Conservation (phyloP, 305 asterid species). For the Rubia tinctorum region DNA sequence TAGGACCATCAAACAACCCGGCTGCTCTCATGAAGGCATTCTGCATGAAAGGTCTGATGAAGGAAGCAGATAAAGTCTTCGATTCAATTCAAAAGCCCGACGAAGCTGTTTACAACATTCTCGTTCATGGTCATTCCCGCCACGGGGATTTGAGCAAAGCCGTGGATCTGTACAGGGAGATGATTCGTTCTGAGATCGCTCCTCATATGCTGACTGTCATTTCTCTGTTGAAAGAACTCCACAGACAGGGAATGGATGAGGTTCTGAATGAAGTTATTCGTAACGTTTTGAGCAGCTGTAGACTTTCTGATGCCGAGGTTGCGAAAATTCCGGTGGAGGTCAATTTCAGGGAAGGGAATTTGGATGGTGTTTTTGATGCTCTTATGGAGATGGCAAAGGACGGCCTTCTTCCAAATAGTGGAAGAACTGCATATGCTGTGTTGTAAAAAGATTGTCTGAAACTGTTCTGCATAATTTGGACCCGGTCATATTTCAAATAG, state of each 20-base stretch:
- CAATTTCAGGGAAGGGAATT: slow-evolving; percentile 75
- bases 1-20: slow-evolving; percentile 41
- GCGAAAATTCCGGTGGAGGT: slow-evolving; percentile 68
- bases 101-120: slow-evolving; percentile 59
- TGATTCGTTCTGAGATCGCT: slow-evolving; percentile 43
- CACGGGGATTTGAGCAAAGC: slow-evolving; percentile 56
- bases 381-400: slow-evolving; percentile 77
- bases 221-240: slow-evolving; percentile 61
- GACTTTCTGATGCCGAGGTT: slow-evolving; percentile 57
- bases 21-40: slow-evolving; percentile 72
- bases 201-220: slow-evolving; percentile 69
- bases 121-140: slow-evolving; percentile 78
- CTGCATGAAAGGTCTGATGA: slow-evolving; percentile 88
- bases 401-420: slow-evolving; percentile 79
- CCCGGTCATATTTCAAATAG: neutral
- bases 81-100: slow-evolving; percentile 55
- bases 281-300: slow-evolving; percentile 56
- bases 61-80: slow-evolving; percentile 69
- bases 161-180: slow-evolving; percentile 51
- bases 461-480: neutral
- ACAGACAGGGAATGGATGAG: slow-evolving; percentile 50
- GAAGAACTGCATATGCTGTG: slow-evolving; percentile 31
- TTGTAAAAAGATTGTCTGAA: slow-evolving; percentile 2
- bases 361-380: slow-evolving; percentile 65
- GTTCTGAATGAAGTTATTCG: slow-evolving; percentile 49